Evolutionary conservation across 441 rosid genomes (phyloP).

Genomic region (Erodium moschatum): DNA sequence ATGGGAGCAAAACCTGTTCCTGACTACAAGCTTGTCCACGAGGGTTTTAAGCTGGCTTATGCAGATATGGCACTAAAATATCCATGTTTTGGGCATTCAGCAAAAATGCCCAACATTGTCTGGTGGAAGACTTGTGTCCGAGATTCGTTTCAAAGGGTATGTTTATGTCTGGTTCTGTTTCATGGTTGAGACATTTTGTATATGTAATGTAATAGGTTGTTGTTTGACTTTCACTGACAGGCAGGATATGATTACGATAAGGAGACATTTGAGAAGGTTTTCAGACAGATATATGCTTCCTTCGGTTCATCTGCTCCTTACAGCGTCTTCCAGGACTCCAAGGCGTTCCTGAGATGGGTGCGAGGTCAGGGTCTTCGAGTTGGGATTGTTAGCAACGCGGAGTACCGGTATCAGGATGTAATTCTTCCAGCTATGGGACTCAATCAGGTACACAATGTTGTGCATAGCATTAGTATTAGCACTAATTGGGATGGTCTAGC

Average conservation of each 20-base stretch:
- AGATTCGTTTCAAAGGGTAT: conserved; percentile 58
- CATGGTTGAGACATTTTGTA: neutral
- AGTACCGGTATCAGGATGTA: conserved; percentile 77
- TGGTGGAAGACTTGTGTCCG: conserved; percentile 94
- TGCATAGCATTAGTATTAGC: no score
- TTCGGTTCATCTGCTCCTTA: conserved; percentile 97
- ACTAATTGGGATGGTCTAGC: no score
- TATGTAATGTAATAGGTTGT: no score
- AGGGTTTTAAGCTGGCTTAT: conserved; percentile 86
- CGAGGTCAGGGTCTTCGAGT: conserved; percentile 54
- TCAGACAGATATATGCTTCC: conserved; percentile 74
- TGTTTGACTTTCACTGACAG: conserved; percentile 29
- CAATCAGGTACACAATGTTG: conserved; percentile 12
- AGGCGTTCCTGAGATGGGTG: conserved; percentile 85
- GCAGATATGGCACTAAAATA: conserved; percentile 76
- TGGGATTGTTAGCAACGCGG: conserved; percentile 79
- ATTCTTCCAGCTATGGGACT: conserved; percentile 85
- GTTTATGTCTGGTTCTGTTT: neutral
- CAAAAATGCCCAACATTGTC: conserved; percentile 70
- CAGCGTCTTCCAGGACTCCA: conserved; percentile 60
- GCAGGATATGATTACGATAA: conserved; percentile 95
- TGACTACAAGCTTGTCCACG: conserved; percentile 79
- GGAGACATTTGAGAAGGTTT: conserved; percentile 80
- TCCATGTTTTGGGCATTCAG: conserved; percentile 81
- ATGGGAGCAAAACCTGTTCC: conserved; percentile 96